Conservation (phyloP, 2,329 filamentous ascomycete genomes). For the Ophiosphaerella narmari region DNA sequence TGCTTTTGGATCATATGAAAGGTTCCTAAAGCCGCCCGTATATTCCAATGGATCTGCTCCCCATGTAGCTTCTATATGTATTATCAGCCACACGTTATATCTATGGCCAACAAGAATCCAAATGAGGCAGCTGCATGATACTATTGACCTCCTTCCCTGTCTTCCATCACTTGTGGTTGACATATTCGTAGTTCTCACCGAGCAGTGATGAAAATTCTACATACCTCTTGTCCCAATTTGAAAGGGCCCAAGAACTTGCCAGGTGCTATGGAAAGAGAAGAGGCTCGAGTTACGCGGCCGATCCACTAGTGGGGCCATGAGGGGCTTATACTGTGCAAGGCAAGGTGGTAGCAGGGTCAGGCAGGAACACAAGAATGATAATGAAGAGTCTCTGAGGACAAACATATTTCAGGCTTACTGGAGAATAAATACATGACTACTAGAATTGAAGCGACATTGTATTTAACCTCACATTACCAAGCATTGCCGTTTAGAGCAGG, state of each 20-base stretch:
- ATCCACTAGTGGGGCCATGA: conserved; percentile 19
- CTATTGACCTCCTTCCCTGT: too few relatives aligned
- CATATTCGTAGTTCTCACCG: background rate
- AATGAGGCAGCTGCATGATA: background rate
- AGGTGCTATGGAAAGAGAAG: conserved; percentile 45
- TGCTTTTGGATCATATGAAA: conserved; percentile 50
- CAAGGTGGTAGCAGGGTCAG: background rate
- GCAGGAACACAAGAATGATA: background rate
- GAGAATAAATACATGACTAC: background rate
- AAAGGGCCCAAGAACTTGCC: conserved; percentile 63
- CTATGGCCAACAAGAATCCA: background rate
- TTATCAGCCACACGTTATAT: conserved; percentile 14
- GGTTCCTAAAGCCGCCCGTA: conserved; percentile 56
- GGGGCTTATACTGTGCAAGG: conserved; percentile 17
- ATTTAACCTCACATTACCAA: background rate
- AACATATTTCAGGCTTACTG: background rate
- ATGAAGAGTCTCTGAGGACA: background rate
- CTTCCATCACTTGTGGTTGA: background rate
- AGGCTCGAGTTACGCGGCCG: conserved; percentile 17
- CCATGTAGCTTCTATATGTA: conserved; percentile 58
- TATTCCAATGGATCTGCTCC: conserved; percentile 62
- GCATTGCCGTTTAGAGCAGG: conserved; percentile 6
- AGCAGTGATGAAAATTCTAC: conserved; percentile 10
- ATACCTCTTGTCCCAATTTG: conserved; percentile 63
- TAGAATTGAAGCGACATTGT: background rate